Conservation (phyloP, 2,329 filamentous ascomycete genomes). For the Bisporella sp. region DNA sequence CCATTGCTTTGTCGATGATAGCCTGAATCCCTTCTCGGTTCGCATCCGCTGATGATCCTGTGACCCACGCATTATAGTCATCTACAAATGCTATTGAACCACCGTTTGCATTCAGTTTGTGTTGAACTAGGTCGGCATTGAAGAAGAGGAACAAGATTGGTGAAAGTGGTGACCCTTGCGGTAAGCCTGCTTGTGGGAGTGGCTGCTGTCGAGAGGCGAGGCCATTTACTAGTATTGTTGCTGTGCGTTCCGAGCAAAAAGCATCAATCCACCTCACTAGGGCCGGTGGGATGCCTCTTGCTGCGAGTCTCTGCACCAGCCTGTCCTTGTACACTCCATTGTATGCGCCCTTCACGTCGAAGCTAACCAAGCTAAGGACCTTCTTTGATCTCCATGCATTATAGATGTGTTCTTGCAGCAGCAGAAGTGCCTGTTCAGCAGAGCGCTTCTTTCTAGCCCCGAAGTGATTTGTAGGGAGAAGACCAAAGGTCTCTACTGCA, state of each 20-base stretch:
- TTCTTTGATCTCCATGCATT: not conserved
- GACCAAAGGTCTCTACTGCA: no score
- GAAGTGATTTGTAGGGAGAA: no score
- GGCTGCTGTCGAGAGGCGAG: not conserved
- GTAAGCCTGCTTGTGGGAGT: not conserved
- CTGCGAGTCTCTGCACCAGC: not conserved
- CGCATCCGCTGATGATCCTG: not conserved
- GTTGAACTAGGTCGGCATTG: not conserved
- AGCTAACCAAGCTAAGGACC: not conserved
- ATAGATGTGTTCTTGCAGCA: no score
- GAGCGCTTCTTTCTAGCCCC: no score
- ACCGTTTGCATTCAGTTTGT: not conserved
- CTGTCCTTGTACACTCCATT: not conserved
- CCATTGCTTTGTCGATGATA: not conserved
- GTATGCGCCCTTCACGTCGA: not conserved
- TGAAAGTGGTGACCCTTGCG: not conserved
- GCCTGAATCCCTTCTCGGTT: not conserved
- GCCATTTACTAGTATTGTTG: not conserved
- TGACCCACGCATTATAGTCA: not conserved
- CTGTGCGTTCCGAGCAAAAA: not conserved
- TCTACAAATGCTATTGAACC: not conserved
- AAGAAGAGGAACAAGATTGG: not conserved
- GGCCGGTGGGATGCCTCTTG: not conserved
- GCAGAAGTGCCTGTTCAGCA: no score
- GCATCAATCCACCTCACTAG: not conserved